Evolutionary conservation across 1,139 yeast genomes (phyloP).

Genomic region (Taphrina pruni): DNA sequence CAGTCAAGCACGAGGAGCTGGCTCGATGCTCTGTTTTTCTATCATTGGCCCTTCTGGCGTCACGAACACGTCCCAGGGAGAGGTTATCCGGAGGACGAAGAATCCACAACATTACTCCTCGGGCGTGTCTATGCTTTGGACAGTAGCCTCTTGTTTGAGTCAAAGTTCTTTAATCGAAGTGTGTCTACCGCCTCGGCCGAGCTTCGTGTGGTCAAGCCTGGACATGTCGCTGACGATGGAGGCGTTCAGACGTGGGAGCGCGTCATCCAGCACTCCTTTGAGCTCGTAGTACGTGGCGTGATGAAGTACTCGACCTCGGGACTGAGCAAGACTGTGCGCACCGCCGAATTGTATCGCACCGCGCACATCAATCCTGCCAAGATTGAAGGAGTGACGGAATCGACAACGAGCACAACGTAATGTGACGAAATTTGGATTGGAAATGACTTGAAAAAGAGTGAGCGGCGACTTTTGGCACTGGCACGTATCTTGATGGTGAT

Average conservation of each 20-base stretch:
- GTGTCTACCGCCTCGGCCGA: conserved; percentile 63
- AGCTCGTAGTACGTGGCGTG: conserved; percentile 80
- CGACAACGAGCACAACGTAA: too few species aligned
- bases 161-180: conserved; percentile 64
- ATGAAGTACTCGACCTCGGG: conserved; percentile 59
- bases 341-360: conserved; percentile 28
- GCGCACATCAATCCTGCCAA: conserved; percentile 33
- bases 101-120: conserved; percentile 67
- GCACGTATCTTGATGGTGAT: too few species aligned
- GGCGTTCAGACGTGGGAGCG: conserved; percentile 69
- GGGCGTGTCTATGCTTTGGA: conserved; percentile 74
- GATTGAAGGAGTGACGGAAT: background rate
- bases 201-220: conserved; percentile 76
- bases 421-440: too few species aligned
- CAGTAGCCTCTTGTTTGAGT: conserved; percentile 73
- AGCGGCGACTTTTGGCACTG: too few species aligned
- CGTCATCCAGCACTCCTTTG: conserved; percentile 82
- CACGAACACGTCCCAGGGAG: conserved; percentile 41
- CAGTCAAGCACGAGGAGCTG: background rate
- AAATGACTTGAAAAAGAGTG: too few species aligned
- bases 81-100: conserved; percentile 34
- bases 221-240: conserved; percentile 62
- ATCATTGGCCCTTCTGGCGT: conserved; percentile 19
- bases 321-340: conserved; percentile 22
- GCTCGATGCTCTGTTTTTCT: background rate